Percentiles rank a stretch among this genome's conserved stretches.
Evolutionary conservation across 345 rosid species (phyloP).

Genomic region (Lumnitzera racemosa): DNA sequence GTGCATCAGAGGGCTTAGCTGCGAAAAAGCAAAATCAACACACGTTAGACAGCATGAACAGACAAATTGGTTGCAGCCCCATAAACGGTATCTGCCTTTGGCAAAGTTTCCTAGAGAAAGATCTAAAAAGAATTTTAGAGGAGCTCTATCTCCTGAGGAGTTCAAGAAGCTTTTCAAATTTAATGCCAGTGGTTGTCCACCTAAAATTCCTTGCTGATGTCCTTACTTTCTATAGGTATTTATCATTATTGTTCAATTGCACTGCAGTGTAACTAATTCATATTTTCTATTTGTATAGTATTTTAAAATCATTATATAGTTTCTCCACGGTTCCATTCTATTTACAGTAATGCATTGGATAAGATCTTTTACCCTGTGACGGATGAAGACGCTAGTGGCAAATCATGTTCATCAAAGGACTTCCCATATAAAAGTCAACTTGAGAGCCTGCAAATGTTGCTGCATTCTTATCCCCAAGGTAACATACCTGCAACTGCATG

Average conservation of each 20-base stretch:
- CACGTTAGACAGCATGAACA: no score
- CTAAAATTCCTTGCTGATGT: constrained; percentile 63
- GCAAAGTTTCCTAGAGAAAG: constrained; percentile 49
- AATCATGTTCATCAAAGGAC: constrained; percentile 13
- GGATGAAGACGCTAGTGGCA: constrained; percentile 26
- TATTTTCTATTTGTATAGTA: neutral
- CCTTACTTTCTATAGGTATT: constrained; percentile 62
- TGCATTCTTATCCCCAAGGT: no score
- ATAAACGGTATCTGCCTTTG: constrained; percentile 35
- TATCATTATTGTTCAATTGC: neutral
- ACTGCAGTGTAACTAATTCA: no score
- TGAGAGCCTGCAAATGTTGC: constrained; percentile 34
- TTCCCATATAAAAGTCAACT: constrained; percentile 24
- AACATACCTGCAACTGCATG: constrained; percentile 1
- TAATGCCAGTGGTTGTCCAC: constrained; percentile 30
- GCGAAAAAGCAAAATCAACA: no score
- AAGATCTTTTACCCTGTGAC: constrained; percentile 43
- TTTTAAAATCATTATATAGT: neutral
- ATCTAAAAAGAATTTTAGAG: constrained; percentile 44
- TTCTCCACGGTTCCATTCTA: neutral
- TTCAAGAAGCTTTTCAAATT: constrained; percentile 29
- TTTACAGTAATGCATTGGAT: constrained; percentile 54
- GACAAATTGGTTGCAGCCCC: neutral
- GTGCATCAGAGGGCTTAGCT: no score
- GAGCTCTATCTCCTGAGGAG: constrained; percentile 28